Evolutionary conservation across 2,329 filamentous ascomycete genomes (phyloP).

Genomic region (Berkeleyomyces rouxiae): DNA sequence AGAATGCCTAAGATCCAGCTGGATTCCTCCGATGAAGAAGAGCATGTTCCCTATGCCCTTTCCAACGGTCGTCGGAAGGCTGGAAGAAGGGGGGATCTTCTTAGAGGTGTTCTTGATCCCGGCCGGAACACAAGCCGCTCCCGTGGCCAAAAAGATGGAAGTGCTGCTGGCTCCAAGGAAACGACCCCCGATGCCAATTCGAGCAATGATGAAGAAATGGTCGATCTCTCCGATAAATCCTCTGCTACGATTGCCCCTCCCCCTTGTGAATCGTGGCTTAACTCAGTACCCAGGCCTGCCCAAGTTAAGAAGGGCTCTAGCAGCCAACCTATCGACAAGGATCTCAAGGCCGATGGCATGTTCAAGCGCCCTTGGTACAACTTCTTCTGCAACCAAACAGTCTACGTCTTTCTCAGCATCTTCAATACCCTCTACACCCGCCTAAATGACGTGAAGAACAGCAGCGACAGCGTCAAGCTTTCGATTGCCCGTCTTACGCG

Average conservation of each 20-base stretch:
- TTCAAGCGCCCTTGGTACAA: constrained; percentile 72
- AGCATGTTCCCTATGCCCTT: constrained; percentile 52
- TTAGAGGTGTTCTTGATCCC: constrained; percentile 72
- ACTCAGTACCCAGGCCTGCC: constrained; percentile 38
- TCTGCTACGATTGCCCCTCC: constrained; percentile 38
- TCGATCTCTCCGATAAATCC: constrained; percentile 40
- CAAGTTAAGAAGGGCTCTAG: constrained; percentile 28
- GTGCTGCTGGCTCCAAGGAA: constrained; percentile 67
- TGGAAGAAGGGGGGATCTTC: constrained; percentile 63
- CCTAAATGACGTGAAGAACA: constrained; percentile 66
- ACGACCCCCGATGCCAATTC: constrained; percentile 75
- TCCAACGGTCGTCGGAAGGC: constrained; percentile 49
- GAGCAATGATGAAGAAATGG: constrained; percentile 59
- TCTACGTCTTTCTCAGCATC: constrained; percentile 89
- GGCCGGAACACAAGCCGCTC: constrained; percentile 53
- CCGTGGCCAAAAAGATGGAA: constrained; percentile 62
- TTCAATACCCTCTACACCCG: constrained; percentile 84
- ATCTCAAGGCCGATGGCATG: constrained; percentile 59
- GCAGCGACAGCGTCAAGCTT: constrained; percentile 53
- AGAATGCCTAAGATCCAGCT: constrained; percentile 52
- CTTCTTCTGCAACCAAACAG: constrained; percentile 77
- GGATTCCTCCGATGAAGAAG: constrained; percentile 59
- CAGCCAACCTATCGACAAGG: constrained; percentile 40
- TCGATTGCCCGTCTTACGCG: constrained; percentile 58
- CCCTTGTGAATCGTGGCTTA: constrained; percentile 41